Evolutionary conservation across 2,329 filamentous ascomycete species (phyloP).

Genomic region (Penicillium sp.): DNA sequence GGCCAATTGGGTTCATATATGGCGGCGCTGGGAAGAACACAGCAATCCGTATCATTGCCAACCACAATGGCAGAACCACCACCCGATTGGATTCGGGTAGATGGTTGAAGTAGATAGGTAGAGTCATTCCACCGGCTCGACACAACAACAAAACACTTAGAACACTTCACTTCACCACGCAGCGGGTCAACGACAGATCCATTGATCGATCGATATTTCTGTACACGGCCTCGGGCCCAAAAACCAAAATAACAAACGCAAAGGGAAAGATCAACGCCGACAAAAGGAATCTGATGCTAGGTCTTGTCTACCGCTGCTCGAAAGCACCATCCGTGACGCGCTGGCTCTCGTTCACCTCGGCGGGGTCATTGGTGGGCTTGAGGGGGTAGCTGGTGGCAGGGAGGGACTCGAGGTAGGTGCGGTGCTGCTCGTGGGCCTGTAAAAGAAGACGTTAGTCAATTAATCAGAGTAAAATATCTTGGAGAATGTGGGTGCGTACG

Average conservation of each 20-base stretch:
- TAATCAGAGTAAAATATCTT: background rate
- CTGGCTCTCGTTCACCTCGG: constrained; percentile 64
- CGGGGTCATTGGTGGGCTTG: constrained; percentile 63
- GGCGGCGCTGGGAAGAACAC: background rate
- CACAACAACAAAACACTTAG: background rate
- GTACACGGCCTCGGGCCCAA: constrained; percentile 43
- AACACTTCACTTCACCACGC: constrained; percentile 14
- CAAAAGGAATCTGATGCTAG: constrained; percentile 39
- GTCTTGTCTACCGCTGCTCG: constrained; percentile 62
- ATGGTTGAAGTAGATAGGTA: constrained; percentile 11
- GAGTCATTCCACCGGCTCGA: background rate
- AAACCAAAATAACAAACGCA: constrained; percentile 34
- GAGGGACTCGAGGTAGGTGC: constrained; percentile 80
- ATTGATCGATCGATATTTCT: constrained; percentile 45
- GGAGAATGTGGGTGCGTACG: constrained; percentile 64
- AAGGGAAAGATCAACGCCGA: constrained; percentile 44
- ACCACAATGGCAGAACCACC: background rate
- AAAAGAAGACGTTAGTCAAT: background rate
- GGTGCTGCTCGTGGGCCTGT: constrained; percentile 89
- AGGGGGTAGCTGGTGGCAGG: constrained; percentile 83
- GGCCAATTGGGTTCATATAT: background rate
- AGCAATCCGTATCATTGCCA: background rate
- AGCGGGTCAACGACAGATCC: constrained; percentile 32
- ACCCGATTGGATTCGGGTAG: background rate
- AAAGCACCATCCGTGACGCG: constrained; percentile 64